phyloP scores from a whole-genome alignment of 257 asterid genomes.

The Eustoma russellianum region DNA sequence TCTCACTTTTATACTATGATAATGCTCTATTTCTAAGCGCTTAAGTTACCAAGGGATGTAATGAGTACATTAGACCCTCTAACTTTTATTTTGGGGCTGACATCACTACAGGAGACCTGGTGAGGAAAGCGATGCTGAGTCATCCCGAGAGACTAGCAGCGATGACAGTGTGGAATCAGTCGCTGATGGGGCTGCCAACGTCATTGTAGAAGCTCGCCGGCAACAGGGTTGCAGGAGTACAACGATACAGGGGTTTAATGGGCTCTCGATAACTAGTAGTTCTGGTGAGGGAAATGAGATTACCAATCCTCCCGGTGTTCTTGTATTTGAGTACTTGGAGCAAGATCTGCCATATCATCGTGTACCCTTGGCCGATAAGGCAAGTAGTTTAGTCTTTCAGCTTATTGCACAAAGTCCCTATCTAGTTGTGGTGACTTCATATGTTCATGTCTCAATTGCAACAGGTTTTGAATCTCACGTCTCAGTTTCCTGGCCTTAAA shows the following conservation, averaged over 20 bases:
- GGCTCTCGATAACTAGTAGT: constrained; percentile 25
- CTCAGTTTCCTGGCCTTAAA: constrained; percentile 58
- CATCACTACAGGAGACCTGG: constrained; percentile 52
- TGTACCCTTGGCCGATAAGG: constrained; percentile 89
- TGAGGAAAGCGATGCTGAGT: constrained; percentile 50
- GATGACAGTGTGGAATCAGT: constrained; percentile 46
- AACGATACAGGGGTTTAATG: constrained; percentile 25
- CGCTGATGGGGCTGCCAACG: constrained; percentile 32
- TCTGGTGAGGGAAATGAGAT: constrained; percentile 37
- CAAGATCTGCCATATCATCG: constrained; percentile 74
- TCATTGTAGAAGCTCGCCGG: constrained; percentile 28
- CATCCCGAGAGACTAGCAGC: constrained; percentile 68
- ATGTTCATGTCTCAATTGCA: constrained; percentile 13
- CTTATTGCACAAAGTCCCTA: not conserved
- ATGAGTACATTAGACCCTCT: too few species aligned
- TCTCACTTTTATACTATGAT: too few species aligned
- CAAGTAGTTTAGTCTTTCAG: constrained; percentile 23
- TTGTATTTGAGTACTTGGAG: constrained; percentile 64
- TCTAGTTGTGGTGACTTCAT: not conserved
- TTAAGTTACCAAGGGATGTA: too few species aligned
- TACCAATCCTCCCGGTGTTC: constrained; percentile 56
- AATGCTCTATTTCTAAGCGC: too few species aligned
- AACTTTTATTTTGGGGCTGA: too few species aligned
- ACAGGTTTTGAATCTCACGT: constrained; percentile 68
- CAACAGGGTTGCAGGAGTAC: constrained; percentile 21